Conservation (phyloP, 2,329 filamentous ascomycete genomes). For the Trichoderma pleuroti region DNA sequence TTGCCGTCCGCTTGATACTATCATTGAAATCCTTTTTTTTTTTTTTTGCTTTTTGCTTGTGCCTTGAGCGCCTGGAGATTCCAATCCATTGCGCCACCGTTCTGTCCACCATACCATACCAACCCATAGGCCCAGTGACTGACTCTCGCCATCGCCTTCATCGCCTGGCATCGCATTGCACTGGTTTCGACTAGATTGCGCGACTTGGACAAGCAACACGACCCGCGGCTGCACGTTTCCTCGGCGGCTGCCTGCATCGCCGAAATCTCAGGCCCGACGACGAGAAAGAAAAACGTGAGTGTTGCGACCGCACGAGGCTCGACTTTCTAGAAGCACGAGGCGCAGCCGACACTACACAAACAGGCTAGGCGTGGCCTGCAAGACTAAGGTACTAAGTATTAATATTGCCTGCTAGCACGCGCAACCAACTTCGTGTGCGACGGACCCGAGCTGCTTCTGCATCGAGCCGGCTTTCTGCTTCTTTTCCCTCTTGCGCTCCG, state of each 20-base stretch:
- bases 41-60: too few species aligned
- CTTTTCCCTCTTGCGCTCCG: not conserved
- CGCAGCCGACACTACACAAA: constrained; percentile 15
- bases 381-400: constrained; percentile 5
- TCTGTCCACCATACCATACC: not conserved
- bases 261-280: not conserved
- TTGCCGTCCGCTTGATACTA: not conserved
- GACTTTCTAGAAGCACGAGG: constrained; percentile 20
- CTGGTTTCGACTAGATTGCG: not conserved
- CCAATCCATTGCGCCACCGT: not conserved
- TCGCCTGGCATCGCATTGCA: not conserved
- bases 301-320: constrained; percentile 1
- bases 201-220: not conserved
- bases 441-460: constrained; percentile 8
- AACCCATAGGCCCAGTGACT: not conserved
- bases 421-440: constrained; percentile 1
- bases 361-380: not conserved
- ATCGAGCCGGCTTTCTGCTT: constrained; percentile 12
- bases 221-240: constrained; percentile 17
- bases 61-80: not conserved
- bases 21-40: not conserved
- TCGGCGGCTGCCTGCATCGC: constrained; percentile 17
- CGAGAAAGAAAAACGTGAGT: not conserved
- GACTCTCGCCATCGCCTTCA: not conserved
- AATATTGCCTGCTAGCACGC: constrained; percentile 11